Evolutionary conservation across 2,329 filamentous ascomycete genomes (phyloP).

Genomic region (Cryphonectria carpinicola): DNA sequence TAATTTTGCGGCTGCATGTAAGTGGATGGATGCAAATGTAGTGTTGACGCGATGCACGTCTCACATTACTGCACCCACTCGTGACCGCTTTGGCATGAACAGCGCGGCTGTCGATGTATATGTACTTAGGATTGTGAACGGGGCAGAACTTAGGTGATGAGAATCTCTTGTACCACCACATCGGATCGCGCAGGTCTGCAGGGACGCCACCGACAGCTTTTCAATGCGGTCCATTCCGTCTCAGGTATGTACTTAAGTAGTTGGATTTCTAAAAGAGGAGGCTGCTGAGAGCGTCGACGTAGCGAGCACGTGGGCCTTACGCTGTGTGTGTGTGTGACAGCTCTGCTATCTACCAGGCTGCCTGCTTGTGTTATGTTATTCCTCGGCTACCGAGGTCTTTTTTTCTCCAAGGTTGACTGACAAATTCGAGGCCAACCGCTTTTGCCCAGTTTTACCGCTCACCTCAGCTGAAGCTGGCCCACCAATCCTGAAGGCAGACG

Average conservation of each 20-base stretch:
- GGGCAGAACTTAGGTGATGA: background rate
- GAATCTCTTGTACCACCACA: background rate
- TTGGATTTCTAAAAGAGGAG: background rate
- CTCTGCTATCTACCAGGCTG: background rate
- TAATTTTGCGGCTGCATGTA: slow-evolving; percentile 6
- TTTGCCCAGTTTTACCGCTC: slow-evolving; percentile 12
- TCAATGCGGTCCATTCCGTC: background rate
- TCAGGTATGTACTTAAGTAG: background rate
- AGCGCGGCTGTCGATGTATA: background rate
- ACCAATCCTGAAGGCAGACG: background rate
- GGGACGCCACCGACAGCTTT: background rate
- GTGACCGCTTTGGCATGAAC: slow-evolving; percentile 9
- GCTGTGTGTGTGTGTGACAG: background rate
- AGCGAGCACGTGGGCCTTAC: background rate
- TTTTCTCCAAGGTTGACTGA: background rate
- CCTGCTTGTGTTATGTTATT: background rate
- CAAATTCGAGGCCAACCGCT: background rate
- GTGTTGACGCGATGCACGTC: slow-evolving; percentile 7
- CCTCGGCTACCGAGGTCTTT: background rate
- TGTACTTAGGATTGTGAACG: background rate
- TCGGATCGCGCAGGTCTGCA: background rate
- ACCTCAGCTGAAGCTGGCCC: slow-evolving; percentile 15
- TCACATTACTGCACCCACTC: slow-evolving; percentile 9
- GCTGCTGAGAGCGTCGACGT: background rate
- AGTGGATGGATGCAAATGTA: background rate